Conservation (phyloP, 2,329 filamentous ascomycete species). For the Aureobasidium sp. region DNA sequence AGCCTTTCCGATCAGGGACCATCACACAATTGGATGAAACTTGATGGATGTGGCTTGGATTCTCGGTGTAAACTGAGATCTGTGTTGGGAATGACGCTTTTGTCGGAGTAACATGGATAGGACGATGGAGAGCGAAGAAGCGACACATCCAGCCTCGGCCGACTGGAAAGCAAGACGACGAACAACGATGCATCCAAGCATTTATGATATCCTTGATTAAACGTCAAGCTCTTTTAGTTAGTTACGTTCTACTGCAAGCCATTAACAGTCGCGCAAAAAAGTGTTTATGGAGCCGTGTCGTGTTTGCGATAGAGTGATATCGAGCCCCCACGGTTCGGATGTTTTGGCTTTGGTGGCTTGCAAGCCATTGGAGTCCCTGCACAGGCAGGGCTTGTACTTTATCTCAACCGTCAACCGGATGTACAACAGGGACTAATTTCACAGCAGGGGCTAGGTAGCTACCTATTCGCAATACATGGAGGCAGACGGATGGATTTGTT, state of each 20-base stretch:
- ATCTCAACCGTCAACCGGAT: background rate
- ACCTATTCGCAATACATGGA: background rate
- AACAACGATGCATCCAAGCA: background rate
- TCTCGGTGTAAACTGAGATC: background rate
- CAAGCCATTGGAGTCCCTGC: background rate
- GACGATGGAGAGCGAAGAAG: background rate
- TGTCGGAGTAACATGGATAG: background rate
- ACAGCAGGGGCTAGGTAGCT: background rate
- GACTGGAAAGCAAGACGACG: background rate
- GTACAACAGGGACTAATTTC: background rate
- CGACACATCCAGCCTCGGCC: background rate
- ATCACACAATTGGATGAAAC: background rate
- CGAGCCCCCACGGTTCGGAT: background rate
- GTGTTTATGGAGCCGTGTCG: background rate
- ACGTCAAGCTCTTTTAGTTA: background rate
- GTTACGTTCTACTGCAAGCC: background rate
- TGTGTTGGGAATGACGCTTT: background rate
- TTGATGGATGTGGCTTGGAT: background rate
- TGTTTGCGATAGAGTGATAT: background rate
- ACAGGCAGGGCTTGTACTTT: background rate
- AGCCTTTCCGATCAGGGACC: background rate
- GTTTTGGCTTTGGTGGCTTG: background rate
- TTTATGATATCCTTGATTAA: background rate
- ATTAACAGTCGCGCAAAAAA: background rate
- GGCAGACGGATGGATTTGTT: background rate